phyloP scores from a whole-genome alignment of 2,329 filamentous ascomycete species.

The Fusarium chaquense region DNA sequence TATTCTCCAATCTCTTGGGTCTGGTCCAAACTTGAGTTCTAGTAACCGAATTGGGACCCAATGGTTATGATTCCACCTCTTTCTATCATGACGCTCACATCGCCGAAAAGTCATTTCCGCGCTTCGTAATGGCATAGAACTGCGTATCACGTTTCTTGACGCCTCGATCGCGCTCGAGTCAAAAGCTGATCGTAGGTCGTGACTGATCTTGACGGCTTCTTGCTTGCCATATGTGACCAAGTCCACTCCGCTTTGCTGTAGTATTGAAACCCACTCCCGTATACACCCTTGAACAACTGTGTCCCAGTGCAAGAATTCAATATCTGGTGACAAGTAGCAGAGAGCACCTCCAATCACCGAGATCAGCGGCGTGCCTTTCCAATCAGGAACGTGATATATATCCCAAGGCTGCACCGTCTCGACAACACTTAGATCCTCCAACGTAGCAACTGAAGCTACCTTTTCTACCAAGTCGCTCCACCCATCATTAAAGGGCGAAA shows the following conservation, averaged over 20 bases:
- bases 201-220: no score
- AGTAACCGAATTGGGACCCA: conserved; percentile 45
- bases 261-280: conserved; percentile 28
- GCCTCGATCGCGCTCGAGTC: conserved; percentile 33
- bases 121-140: background rate
- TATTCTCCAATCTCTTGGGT: conserved; percentile 37
- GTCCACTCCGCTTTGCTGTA: conserved; percentile 35
- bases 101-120: no score
- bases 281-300: conserved; percentile 25
- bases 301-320: conserved; percentile 38
- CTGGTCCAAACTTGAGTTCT: conserved; percentile 30
- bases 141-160: conserved; percentile 5
- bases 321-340: conserved; percentile 39
- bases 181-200: conserved; percentile 7
- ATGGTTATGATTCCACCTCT: conserved; percentile 2
- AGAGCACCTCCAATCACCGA: conserved; percentile 47
- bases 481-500: background rate
- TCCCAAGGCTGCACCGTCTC: conserved; percentile 44
- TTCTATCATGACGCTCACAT: no score
- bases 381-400: conserved; percentile 35
- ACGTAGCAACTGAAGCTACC: background rate
- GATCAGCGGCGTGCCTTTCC: conserved; percentile 41
- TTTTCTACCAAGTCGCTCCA: conserved; percentile 21
- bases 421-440: conserved; percentile 23
- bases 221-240: conserved; percentile 7